Evolutionary conservation across 1,139 yeast genomes (phyloP), one percentile per base, ranked within the genome.

Genomic region (Pichia sp.): DNA sequence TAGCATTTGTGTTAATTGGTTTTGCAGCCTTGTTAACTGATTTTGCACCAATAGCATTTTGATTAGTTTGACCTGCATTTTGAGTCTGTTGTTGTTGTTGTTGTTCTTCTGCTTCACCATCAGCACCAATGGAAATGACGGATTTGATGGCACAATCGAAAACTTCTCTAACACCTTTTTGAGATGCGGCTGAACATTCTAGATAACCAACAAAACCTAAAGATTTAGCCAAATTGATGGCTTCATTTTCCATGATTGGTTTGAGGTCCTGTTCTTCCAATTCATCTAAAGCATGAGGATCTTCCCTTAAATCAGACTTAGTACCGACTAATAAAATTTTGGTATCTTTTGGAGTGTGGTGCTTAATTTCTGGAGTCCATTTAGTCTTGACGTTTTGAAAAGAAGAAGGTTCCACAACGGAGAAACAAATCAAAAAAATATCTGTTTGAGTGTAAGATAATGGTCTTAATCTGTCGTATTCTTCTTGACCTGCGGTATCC

Each of bases 401-500:
- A 29, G 94, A 82, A 38, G 83, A 77, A 26, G 94, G 95, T 55
- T 83, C 84, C 42, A 85, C 84, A 9, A 88, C 81, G 11, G 95
- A 84, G 65, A 88, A 88, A 65, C 97, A 88, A 52, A 87, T 79
- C 49, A 88, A 67, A 60, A 88, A 88, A 39, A 88, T 84, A 57
- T 87, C 95, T 0, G 97, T 87, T 59, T 88, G 95, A 2, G 96
- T 96, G 60, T 88, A 88, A 26, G 95, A 84, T 52, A 88, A 70
- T 4, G 97, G 97, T 65, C 97, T 75, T 60, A 88, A 72, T 52
- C 96, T 73, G 64, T 88, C 96, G 64, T 88, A 88, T 63, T 88
- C 97, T 59, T 85, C 85, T 65, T 88, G 97, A 31, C 97, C 97
- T 7, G 97, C 97, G n/a, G 97, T 88, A 73, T 88, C 97, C 95